phyloP scores from a whole-genome alignment of 345 rosid species.

The Kandelia obovata region DNA sequence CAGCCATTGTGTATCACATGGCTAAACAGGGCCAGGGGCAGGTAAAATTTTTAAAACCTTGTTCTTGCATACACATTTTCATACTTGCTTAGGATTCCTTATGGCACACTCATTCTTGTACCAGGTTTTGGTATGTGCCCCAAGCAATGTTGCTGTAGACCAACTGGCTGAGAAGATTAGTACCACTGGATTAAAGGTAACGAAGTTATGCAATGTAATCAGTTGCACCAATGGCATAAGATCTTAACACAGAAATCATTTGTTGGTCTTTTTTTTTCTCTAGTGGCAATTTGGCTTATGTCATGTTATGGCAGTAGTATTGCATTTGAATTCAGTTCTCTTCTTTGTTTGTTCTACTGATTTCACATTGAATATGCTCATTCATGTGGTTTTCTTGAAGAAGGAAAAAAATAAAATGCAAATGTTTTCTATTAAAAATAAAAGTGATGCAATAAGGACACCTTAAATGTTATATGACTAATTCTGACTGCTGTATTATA shows the following conservation, averaged over 20 bases:
- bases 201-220: not conserved
- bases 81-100: not conserved
- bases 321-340: no score
- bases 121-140: slow-evolving; percentile 98
- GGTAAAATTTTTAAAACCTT: slow-evolving; percentile 31
- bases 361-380: no score
- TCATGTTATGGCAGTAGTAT: not conserved
- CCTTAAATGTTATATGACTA: no score
- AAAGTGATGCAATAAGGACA: no score
- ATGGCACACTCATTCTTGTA: slow-evolving; percentile 7
- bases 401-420: no score
- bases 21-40: slow-evolving; percentile 99
- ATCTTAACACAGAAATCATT: not conserved
- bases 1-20: slow-evolving; percentile 99
- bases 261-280: not conserved
- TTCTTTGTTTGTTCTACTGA: no score
- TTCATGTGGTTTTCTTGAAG: no score
- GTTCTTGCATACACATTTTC: not conserved
- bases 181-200: slow-evolving; percentile 96
- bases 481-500: no score
- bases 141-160: slow-evolving; percentile 99
- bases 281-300: not conserved
- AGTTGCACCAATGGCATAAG: not conserved
- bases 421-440: no score
- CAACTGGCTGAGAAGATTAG: slow-evolving; percentile 99